Conservation (phyloP, 1,139 yeast genomes). For the Debaryomyces subglobosus region DNA sequence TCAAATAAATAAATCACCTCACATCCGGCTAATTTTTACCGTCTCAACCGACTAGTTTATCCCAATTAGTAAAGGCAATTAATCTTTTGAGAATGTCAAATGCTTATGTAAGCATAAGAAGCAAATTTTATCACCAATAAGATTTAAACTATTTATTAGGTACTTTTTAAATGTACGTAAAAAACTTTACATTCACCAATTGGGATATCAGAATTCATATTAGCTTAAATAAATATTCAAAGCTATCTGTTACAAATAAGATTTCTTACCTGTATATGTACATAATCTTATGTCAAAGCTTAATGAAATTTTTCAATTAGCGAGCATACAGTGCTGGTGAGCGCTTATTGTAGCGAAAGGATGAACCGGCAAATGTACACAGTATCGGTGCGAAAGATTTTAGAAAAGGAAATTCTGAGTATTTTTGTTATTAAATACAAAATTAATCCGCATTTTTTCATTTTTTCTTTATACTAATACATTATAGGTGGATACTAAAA, state of each 20-base stretch:
- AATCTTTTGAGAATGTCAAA: background rate
- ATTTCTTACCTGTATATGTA: background rate
- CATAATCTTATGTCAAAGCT: background rate
- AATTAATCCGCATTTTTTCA: slow-evolving; percentile 1
- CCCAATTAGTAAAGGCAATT: background rate
- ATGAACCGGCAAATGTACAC: background rate
- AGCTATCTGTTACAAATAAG: background rate
- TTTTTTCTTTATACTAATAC: background rate
- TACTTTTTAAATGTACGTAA: background rate
- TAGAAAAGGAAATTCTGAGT: slow-evolving; percentile 8
- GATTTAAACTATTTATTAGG: background rate
- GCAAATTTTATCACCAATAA: background rate
- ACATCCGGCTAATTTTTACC: background rate
- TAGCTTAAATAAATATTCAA: background rate
- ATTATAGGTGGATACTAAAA: slow-evolving; percentile 3
- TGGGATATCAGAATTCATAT: background rate
- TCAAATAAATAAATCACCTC: background rate
- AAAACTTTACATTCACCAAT: background rate
- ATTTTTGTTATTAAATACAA: slow-evolving; percentile 1
- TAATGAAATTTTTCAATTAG: background rate
- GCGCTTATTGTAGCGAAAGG: slow-evolving; percentile 1
- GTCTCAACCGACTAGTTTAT: background rate
- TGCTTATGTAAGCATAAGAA: background rate
- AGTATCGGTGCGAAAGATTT: slow-evolving; percentile 5
- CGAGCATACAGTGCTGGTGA: slow-evolving; percentile 5